Percentiles rank a stretch among this genome's conserved stretches.
phyloP scores from a whole-genome alignment of 2,329 filamentous ascomycete species.

The Alternaria ethzedia region DNA sequence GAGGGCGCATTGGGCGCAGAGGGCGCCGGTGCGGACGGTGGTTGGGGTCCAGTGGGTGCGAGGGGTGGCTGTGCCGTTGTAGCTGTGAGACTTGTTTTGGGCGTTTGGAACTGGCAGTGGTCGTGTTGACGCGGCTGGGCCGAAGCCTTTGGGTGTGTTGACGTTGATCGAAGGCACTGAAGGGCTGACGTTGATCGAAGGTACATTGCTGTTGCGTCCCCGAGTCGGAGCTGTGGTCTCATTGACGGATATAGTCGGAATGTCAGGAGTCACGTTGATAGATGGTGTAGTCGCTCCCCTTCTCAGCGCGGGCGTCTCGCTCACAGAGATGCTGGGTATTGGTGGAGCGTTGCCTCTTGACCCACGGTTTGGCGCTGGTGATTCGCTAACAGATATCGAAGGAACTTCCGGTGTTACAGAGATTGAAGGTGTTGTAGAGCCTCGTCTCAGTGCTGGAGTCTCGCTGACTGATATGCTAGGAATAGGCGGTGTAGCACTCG shows the following conservation, averaged over 20 bases:
- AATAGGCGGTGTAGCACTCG: slow-evolving; percentile 26
- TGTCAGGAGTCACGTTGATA: slow-evolving; percentile 26
- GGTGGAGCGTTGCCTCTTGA: slow-evolving; percentile 11
- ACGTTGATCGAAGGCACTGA: slow-evolving; percentile 40
- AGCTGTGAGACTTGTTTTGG: slow-evolving; percentile 49
- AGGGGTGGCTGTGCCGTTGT: slow-evolving; percentile 45
- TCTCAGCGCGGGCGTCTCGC: slow-evolving; percentile 22
- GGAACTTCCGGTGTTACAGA: slow-evolving; percentile 33
- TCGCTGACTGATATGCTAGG: slow-evolving; percentile 35
- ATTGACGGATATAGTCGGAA: slow-evolving; percentile 42
- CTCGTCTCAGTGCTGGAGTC: slow-evolving; percentile 15
- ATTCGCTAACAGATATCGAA: slow-evolving; percentile 36
- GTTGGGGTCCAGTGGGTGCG: slow-evolving; percentile 55
- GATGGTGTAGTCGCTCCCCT: slow-evolving; percentile 16
- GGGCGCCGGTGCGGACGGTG: slow-evolving; percentile 65
- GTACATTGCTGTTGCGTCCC: slow-evolving; percentile 21
- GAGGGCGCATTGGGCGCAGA: slow-evolving; percentile 82
- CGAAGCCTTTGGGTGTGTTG: slow-evolving; percentile 26
- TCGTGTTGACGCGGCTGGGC: slow-evolving; percentile 47
- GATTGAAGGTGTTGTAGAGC: slow-evolving; percentile 15
- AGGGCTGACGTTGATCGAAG: slow-evolving; percentile 32
- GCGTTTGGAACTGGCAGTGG: slow-evolving; percentile 55
- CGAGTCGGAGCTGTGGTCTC: slow-evolving; percentile 20
- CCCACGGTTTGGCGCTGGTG: slow-evolving; percentile 14
- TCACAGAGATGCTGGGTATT: slow-evolving; percentile 8